Evolutionary conservation across 805 yeast species (phyloP), one percentile per base, ranked within the genome.

Genomic region (Kodamaea restingae): DNA sequence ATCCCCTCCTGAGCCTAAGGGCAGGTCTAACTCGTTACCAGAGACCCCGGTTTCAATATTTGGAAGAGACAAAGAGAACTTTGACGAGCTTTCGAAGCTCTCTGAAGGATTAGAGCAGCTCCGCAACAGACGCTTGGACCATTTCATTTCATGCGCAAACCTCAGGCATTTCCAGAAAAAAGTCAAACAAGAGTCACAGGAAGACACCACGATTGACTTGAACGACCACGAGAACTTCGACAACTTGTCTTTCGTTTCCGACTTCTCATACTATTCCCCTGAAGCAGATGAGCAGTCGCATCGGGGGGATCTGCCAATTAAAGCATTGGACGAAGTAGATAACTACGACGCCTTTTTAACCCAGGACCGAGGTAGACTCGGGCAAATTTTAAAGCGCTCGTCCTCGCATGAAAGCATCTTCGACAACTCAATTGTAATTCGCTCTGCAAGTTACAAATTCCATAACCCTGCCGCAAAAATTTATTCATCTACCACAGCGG

Each of bases 391-490:
- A 14, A 47, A 51, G 26, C 54, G 50, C 28, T 48, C 67, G 3
- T 49, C 39, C 7, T 54, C 65, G 2, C 54, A 51, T 36, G 62
- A 60, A 28, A 55, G 61, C 21, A 21, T 52, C 46, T 37, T 45
- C 46, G 15, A 42, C 38, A 30, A 39, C 20, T 39, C 42, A 4
- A 39, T 33, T n/a, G 38, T 39, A 9, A 29, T 27, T 11, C 7
- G 21, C 10, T 29, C 42, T 3, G 8, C 30, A 8, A 35, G 35
- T 14, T 46, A 44, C 27, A 58, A 58, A 37, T 66, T 66, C 45
- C 70, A 66, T 39, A 67, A 67, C 42, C 72, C 72, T 0, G 59
- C 58, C 8, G 60, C 54, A 14, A 56, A 46, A 31, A 53, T 63
- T 12, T 51, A 50, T 15, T 38, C 48, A 4, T 31, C 45, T 3